Base-by-base conservation (phyloP, 2,329 filamentous ascomycete species). In the Alternaria brassicicola region DNA sequence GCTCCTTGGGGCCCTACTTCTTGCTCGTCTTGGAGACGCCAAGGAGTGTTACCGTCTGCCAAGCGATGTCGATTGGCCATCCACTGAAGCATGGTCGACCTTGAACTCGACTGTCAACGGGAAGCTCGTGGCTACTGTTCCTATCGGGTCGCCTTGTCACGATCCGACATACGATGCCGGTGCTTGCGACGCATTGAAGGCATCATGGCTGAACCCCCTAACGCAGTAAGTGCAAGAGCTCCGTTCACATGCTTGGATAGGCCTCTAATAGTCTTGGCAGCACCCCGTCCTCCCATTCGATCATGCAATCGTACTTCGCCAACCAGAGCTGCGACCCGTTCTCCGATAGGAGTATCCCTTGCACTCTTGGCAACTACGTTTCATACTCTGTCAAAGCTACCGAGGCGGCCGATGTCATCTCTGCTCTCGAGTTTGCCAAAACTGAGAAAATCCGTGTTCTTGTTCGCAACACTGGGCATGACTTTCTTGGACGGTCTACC, bases 21-120 rank as follows among this genome's bases (percentile, higher is more conserved):
- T 57, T 43, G 33, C 49, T 28, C 33, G 31, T 31, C 25, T 53
- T 33, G 46, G 35, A 26, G n/a, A 28, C 23, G 42, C 55, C 10
- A 26, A 28, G 26, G n/a, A 36, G 9, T 65, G 59, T 46, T 55
- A 54, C 35, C 64, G 59, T 42, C 43, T 62, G 49, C 78, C 77
- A 17, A 67, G 70, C 6, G 77, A 79, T 56, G 53, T 56, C 36
- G 76, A 70, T 61, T 80, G 78, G 78, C 77, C 63, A 15, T 62
- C 68, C 4, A n/a, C 58, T 1, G 55, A 66, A 6, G 59, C 60
- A n/a, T 79, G 78, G 77, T 55, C 63, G 3, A 51, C 63, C 7
- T 63, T 80, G 33, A 80, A 80, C 63, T 57, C 53, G 43, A 78
- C 77, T 3, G 72, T 80, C 5, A 69, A 65, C 25, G 78, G 78